Evolutionary conservation across 2,329 filamentous ascomycete species (phyloP).

Genomic region (Sclerotinia sclerotiorum): DNA sequence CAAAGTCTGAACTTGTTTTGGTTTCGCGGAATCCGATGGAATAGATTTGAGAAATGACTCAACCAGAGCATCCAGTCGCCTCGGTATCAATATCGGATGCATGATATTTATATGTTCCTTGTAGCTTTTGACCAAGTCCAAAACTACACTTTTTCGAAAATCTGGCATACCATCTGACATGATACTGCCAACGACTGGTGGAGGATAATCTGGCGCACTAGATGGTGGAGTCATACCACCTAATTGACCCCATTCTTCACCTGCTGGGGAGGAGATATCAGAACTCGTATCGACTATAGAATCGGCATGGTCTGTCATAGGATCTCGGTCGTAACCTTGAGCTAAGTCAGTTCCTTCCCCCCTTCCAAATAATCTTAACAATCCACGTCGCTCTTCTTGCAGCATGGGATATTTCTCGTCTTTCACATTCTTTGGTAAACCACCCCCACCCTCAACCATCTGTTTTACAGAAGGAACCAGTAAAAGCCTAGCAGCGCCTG

Average conservation of each 20-base stretch:
- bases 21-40: slow-evolving; percentile 34
- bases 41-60: slow-evolving; percentile 38
- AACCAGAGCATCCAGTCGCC: slow-evolving; percentile 48
- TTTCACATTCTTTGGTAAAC: slow-evolving; percentile 49
- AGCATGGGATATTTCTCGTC: slow-evolving; percentile 73
- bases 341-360: slow-evolving; percentile 70
- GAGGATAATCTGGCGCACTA: slow-evolving; percentile 20
- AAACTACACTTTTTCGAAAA: slow-evolving; percentile 52
- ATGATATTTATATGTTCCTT: slow-evolving; percentile 63
- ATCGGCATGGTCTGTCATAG: slow-evolving; percentile 44
- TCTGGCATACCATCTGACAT: slow-evolving; percentile 53
- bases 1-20: slow-evolving; percentile 32
- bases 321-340: slow-evolving; percentile 43
- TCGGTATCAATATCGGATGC: slow-evolving; percentile 61
- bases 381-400: slow-evolving; percentile 70
- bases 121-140: slow-evolving; percentile 56
- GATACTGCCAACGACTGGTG: slow-evolving; percentile 32
- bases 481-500: slow-evolving; percentile 80
- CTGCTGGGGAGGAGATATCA: slow-evolving; percentile 54
- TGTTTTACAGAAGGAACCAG: slow-evolving; percentile 67
- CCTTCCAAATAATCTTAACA: slow-evolving; percentile 73
- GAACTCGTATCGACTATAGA: slow-evolving; percentile 47
- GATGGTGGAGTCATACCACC: slow-evolving; percentile 43
- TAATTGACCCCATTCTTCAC: slow-evolving; percentile 58
- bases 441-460: slow-evolving; percentile 52